Percentiles rank a stretch among this genome's conserved stretches.
phyloP scores from a whole-genome alignment of 2,329 filamentous ascomycete genomes.

The Hypoxylon sp. region DNA sequence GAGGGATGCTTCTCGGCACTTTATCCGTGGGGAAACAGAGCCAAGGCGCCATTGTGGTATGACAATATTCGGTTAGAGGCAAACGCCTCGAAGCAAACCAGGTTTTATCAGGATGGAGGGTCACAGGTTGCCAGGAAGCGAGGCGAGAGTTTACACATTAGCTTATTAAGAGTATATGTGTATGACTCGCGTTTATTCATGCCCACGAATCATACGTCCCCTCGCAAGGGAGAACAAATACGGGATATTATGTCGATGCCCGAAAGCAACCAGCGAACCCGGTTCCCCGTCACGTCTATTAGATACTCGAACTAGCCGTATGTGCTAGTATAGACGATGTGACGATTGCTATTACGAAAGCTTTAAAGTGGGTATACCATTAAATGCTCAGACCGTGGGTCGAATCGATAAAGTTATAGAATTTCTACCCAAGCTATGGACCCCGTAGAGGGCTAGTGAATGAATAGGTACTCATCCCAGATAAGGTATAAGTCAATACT shows the following conservation, averaged over 20 bases:
- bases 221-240: background rate
- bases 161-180: background rate
- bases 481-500: background rate
- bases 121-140: background rate
- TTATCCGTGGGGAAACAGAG: background rate
- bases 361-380: background rate
- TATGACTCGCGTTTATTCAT: background rate
- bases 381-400: background rate
- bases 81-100: background rate
- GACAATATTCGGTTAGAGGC: slow-evolving; percentile 1
- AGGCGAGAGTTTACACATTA: background rate
- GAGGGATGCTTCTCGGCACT: slow-evolving; percentile 19
- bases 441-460: background rate
- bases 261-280: background rate
- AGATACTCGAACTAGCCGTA: background rate
- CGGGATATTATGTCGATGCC: background rate
- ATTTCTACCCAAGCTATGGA: background rate
- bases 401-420: background rate
- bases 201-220: background rate
- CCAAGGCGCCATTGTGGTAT: background rate
- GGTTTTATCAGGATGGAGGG: background rate
- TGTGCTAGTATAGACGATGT: background rate
- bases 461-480: background rate
- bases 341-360: background rate
- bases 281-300: background rate